Evolutionary conservation across 2,329 filamentous ascomycete genomes (phyloP), one percentile per base, ranked within the genome.

Genomic region (Boeremia exigua): DNA sequence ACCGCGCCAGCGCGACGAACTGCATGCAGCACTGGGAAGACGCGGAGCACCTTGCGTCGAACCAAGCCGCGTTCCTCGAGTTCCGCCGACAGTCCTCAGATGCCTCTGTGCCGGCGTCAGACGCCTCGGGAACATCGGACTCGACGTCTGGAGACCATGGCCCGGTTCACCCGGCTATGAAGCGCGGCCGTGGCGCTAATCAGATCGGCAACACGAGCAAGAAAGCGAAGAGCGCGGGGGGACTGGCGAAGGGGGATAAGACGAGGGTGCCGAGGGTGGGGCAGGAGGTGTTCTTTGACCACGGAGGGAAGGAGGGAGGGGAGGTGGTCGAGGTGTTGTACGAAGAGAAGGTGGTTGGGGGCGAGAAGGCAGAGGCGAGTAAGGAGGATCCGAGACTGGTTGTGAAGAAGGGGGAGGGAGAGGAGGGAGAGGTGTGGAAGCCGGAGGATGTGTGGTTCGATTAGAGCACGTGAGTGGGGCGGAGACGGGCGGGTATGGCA

Each of bases 391-490:
- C 78, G 4, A 72, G 72, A 59, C 65, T 80, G 39, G 76, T 80
- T 15, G 56, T 80, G 55, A 77, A 72, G 63, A 76, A 69, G 43
- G 71, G 65, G 9, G 68, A 65, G 44, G 74, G 71, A 33, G 77
- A 75, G 10, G 79, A 79, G 67, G 70, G 76, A 27, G 75, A 70
- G 29, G 76, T 79, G 45, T 77, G 80, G 48, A 79, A 79, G 66
- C 74, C 77, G 3, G 75, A 79, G 17, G 74, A 71, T 29, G 75
- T 77, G 47, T 78, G 75, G 56, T 80, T 78, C 56, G 77, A 77
- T 42, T 52, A 23, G 19, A 5, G 19, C 19, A 23, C 19, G 19
- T 23, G 19, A 23, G n/a, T 23, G 19, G 19, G 19, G 19, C n/a
- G 19, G 19, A 23, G 19, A 23, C 5, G 19, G 5, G 5, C n/a